phyloP scores from a whole-genome alignment of 305 asterid genomes.

The Nicotiana rustica region DNA sequence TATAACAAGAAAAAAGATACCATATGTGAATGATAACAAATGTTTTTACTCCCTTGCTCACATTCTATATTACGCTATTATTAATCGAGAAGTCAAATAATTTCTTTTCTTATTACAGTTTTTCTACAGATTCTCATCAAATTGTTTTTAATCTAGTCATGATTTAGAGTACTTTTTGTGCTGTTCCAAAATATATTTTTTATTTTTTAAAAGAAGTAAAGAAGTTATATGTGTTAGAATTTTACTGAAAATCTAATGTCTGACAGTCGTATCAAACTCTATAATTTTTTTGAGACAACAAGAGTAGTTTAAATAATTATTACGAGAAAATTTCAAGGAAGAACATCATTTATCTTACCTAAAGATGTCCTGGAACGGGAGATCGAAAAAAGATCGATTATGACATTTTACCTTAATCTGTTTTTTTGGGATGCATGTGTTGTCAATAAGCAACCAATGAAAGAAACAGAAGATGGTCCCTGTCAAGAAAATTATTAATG shows the following conservation, averaged over 20 bases:
- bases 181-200: too few relatives aligned
- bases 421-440: conserved; percentile 17
- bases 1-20: too few relatives aligned
- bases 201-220: not conserved
- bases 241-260: not conserved
- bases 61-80: too few relatives aligned
- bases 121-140: too few relatives aligned
- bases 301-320: not conserved
- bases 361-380: not conserved
- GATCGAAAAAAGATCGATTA: not conserved
- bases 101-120: too few relatives aligned
- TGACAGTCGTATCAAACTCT: not conserved
- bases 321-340: not conserved
- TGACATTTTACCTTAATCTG: conserved; percentile 30
- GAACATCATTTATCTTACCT: conserved; percentile 26
- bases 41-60: not conserved
- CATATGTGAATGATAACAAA: too few relatives aligned
- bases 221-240: not conserved
- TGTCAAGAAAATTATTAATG: not conserved
- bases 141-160: too few relatives aligned
- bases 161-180: too few relatives aligned
- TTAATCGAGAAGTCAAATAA: not conserved
- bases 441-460: not conserved
- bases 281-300: not conserved
- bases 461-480: not conserved